A percentile compares a stretch with the other conserved stretches of the same genome.
phyloP scores from a whole-genome alignment of 352 stramenopile species.

The Albugo laibachii region DNA sequence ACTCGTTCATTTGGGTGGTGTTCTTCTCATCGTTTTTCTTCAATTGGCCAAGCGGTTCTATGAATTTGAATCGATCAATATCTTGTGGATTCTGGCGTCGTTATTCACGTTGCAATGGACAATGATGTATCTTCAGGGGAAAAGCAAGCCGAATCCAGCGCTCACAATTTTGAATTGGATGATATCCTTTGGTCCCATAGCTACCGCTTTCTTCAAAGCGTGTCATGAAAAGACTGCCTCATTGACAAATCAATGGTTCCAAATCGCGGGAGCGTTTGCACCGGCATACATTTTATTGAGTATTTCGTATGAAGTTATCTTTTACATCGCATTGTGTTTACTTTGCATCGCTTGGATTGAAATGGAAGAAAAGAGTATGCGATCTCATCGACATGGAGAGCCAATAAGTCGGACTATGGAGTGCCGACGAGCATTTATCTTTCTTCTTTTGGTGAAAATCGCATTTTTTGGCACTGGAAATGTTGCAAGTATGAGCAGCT shows the following conservation, averaged over 20 bases:
- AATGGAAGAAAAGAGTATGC: conserved; percentile 14
- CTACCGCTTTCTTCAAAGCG: conserved; percentile 6
- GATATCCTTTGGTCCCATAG: conserved; percentile 20
- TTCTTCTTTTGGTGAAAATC: conserved; percentile 61
- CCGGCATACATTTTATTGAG: conserved; percentile 52
- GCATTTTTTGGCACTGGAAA: conserved; percentile 76
- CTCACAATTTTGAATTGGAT: conserved; percentile 40
- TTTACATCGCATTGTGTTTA: conserved; percentile 34
- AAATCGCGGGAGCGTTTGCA: conserved; percentile 32
- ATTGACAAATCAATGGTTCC: conserved; percentile 13
- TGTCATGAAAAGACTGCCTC: background rate
- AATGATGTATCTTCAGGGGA: conserved; percentile 26
- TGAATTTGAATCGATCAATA: background rate
- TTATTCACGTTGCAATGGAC: conserved; percentile 23
- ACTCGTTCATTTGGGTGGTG: conserved; percentile 31
- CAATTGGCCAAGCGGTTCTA: background rate
- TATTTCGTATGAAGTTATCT: conserved; percentile 73
- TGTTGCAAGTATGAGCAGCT: conserved; percentile 72
- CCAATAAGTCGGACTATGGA: conserved; percentile 2
- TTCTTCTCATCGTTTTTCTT: conserved; percentile 6
- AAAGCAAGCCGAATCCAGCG: conserved; percentile 23
- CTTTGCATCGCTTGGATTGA: conserved; percentile 42
- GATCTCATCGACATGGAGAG: background rate
- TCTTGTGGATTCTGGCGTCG: conserved; percentile 10
- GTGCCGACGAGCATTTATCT: conserved; percentile 36